Evolutionary conservation across 495 filamentous ascomycete species (phyloP).

Genomic region (Penicillium chermesinum): DNA sequence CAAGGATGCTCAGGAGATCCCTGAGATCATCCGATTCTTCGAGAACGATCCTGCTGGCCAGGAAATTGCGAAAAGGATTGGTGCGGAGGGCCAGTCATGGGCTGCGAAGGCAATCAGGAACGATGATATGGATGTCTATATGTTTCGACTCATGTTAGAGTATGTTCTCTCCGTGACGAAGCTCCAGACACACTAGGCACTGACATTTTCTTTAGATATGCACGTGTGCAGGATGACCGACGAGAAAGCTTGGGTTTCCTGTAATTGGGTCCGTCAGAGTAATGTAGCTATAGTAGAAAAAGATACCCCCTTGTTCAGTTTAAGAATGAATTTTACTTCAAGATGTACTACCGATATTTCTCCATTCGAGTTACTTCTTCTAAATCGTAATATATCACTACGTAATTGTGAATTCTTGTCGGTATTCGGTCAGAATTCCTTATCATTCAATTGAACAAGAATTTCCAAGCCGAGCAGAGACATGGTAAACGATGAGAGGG

Average conservation of each 20-base stretch:
- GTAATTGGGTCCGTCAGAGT: background rate
- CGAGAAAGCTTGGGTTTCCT: background rate
- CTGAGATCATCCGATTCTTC: constrained; percentile 38
- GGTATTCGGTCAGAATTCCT: too few relatives aligned
- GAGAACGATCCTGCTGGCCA: constrained; percentile 29
- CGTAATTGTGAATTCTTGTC: too few relatives aligned
- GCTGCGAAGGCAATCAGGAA: constrained; percentile 26
- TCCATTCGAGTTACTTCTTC: too few relatives aligned
- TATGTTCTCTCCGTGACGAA: background rate
- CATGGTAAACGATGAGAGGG: too few relatives aligned
- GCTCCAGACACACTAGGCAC: too few relatives aligned
- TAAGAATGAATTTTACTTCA: too few relatives aligned
- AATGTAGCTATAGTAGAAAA: background rate
- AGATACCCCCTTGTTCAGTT: too few relatives aligned
- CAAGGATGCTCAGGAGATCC: constrained; percentile 39
- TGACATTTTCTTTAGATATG: background rate
- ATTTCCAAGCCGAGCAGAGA: too few relatives aligned
- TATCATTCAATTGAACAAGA: too few relatives aligned
- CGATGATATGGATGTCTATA: constrained; percentile 36
- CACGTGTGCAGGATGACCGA: background rate
- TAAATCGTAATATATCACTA: too few relatives aligned
- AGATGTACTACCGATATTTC: too few relatives aligned
- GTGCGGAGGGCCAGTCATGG: constrained; percentile 40
- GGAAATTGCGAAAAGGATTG: constrained; percentile 32
- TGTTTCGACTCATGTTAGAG: constrained; percentile 33